Percentiles rank a stretch among this genome's conserved stretches.
phyloP scores from a whole-genome alignment of 2,329 filamentous ascomycete species.

The Ascocoryne sarcoides region DNA sequence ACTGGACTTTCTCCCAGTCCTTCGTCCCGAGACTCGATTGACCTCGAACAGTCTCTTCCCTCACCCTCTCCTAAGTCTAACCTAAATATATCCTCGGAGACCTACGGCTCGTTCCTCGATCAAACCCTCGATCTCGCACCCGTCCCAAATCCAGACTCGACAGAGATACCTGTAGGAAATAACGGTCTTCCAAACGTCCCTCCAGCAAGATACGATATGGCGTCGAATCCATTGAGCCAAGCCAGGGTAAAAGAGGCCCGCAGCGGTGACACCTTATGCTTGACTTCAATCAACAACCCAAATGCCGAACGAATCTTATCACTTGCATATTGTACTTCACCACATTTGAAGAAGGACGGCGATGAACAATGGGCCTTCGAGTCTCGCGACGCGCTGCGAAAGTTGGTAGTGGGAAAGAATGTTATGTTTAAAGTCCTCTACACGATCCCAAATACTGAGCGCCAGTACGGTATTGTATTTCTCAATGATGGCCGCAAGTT shows the following conservation, averaged over 20 bases:
- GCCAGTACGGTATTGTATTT: slow-evolving; percentile 78
- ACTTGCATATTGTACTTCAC: slow-evolving; percentile 85
- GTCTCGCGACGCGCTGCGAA: slow-evolving; percentile 86
- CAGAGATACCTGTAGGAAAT: slow-evolving; percentile 6
- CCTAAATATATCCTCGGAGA: too few relatives aligned
- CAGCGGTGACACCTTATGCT: slow-evolving; percentile 84
- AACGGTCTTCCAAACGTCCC: slow-evolving; percentile 21
- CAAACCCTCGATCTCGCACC: too few relatives aligned
- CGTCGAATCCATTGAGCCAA: slow-evolving; percentile 32
- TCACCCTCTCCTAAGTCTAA: too few relatives aligned
- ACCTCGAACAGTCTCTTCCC: too few relatives aligned
- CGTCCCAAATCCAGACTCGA: too few relatives aligned
- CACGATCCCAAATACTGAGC: slow-evolving; percentile 72
- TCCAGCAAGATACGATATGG: slow-evolving; percentile 21
- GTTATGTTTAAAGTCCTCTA: slow-evolving; percentile 82
- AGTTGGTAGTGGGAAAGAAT: slow-evolving; percentile 74
- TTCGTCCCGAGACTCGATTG: neutral
- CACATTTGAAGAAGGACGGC: slow-evolving; percentile 76
- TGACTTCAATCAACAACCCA: slow-evolving; percentile 74
- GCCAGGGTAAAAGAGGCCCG: slow-evolving; percentile 87
- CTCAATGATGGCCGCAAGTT: slow-evolving; percentile 68
- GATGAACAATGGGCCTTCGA: slow-evolving; percentile 91
- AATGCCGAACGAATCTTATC: slow-evolving; percentile 78
- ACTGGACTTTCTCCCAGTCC: neutral
- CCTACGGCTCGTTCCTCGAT: too few relatives aligned